Percentiles rank a stretch among this genome's conserved stretches.
Evolutionary conservation across 306 rosid genomes (phyloP).

Genomic region (Astragalus membranaceus): DNA sequence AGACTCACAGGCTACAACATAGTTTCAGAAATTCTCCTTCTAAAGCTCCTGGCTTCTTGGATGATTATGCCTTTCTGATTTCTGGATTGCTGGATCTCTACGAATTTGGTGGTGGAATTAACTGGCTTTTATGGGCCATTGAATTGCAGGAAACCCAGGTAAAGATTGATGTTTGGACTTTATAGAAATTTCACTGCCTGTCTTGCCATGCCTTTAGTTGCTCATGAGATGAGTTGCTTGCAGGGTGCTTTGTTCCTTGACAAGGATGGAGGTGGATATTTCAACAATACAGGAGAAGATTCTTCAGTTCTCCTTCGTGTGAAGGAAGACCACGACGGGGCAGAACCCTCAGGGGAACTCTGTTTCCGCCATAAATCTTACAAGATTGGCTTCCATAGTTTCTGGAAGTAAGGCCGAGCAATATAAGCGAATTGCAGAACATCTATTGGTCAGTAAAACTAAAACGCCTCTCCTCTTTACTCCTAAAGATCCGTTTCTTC

Average conservation of each 20-base stretch:
- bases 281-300: constrained; percentile 86
- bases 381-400: constrained; percentile 67
- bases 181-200: not conserved
- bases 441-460: constrained; percentile 55
- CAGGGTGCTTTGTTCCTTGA: constrained; percentile 93
- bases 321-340: constrained; percentile 95
- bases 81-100: constrained; percentile 82
- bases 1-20: constrained; percentile 57
- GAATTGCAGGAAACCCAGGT: constrained; percentile 88
- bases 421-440: constrained; percentile 72
- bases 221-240: constrained; percentile 23
- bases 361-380: constrained; percentile 67
- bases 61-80: constrained; percentile 85
- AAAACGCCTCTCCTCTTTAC: not conserved
- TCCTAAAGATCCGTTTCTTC: constrained; percentile 4
- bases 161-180: constrained; percentile 19
- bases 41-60: constrained; percentile 86
- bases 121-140: constrained; percentile 82
- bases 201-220: not conserved
- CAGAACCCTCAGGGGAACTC: constrained; percentile 99
- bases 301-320: constrained; percentile 78
- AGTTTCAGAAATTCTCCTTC: constrained; percentile 87
- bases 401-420: constrained; percentile 55
- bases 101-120: constrained; percentile 68
- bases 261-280: constrained; percentile 85